Evolutionary conservation across 1,139 yeast genomes (phyloP).

Genomic region (Diutina sp.): DNA sequence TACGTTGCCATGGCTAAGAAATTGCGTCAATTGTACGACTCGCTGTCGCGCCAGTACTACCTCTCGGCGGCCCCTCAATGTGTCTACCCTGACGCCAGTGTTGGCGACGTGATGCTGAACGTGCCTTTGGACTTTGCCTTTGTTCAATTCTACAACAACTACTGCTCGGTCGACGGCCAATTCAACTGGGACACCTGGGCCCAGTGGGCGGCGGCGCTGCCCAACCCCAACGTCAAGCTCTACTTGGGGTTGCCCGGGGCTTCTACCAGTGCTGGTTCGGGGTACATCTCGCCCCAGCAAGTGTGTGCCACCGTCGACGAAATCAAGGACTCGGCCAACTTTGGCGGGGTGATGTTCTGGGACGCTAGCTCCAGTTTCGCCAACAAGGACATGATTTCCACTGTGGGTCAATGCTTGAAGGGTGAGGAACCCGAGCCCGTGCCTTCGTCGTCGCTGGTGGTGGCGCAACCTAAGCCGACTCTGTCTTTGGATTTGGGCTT

Average conservation of each 20-base stretch:
- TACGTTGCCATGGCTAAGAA: constrained; percentile 47
- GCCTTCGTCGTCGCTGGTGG: neutral
- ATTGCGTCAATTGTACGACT: constrained; percentile 46
- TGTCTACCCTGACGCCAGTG: constrained; percentile 78
- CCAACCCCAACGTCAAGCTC: constrained; percentile 54
- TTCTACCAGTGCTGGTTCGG: constrained; percentile 10
- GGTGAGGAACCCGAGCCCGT: neutral
- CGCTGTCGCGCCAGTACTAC: constrained; percentile 51
- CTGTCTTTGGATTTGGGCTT: neutral
- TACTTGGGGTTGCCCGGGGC: constrained; percentile 71
- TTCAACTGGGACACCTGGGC: constrained; percentile 90
- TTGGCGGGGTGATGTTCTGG: constrained; percentile 18
- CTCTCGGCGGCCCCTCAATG: constrained; percentile 95
- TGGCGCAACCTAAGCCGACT: neutral
- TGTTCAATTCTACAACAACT: constrained; percentile 88
- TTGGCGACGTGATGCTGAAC: constrained; percentile 51
- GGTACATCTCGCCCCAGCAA: constrained; percentile 10
- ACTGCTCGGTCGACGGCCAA: constrained; percentile 44
- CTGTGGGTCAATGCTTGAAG: constrained; percentile 5
- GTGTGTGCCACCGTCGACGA: constrained; percentile 8
- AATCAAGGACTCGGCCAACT: constrained; percentile 10
- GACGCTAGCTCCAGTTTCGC: constrained; percentile 13
- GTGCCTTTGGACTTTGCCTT: constrained; percentile 75
- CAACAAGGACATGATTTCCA: constrained; percentile 5
- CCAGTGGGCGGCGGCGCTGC: constrained; percentile 49